Conservation (phyloP, 1,284 basidiomycete genomes). For the Ceratobasidium theobromae region DNA sequence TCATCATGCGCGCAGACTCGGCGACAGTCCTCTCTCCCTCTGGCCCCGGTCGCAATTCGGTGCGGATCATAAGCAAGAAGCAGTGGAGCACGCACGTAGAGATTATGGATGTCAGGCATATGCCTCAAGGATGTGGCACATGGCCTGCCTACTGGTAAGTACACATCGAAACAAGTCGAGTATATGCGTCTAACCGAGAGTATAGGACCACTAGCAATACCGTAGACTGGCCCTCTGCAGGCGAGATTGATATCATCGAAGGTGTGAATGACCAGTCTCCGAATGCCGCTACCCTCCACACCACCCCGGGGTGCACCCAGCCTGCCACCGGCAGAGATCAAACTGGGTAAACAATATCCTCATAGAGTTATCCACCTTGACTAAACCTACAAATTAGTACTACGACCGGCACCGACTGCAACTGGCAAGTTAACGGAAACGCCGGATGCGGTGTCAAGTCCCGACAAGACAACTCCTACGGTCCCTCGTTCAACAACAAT, state of each 20-base stretch:
- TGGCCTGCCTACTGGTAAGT: conserved; percentile 50
- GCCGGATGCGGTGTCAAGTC: conserved; percentile 64
- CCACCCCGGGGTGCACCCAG: conserved; percentile 60
- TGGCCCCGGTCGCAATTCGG: conserved; percentile 46
- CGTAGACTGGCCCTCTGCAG: conserved; percentile 41
- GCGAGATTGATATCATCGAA: conserved; percentile 67
- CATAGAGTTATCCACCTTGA: background rate
- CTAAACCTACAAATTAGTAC: conserved; percentile 39
- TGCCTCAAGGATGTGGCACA: conserved; percentile 45
- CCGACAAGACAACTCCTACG: conserved; percentile 52
- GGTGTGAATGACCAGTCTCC: conserved; percentile 59
- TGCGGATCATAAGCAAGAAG: conserved; percentile 42
- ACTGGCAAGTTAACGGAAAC: conserved; percentile 57
- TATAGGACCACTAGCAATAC: conserved; percentile 42
- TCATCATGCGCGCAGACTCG: conserved; percentile 49
- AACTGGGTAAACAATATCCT: conserved; percentile 52
- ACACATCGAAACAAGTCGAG: background rate
- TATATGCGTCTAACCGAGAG: background rate
- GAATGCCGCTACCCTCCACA: conserved; percentile 66
- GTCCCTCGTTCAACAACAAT: conserved; percentile 58
- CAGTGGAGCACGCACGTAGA: conserved; percentile 37
- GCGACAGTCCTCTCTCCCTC: conserved; percentile 41
- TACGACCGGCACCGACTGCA: conserved; percentile 52
- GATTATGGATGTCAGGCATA: conserved; percentile 39
- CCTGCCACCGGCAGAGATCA: conserved; percentile 51